Base-by-base conservation (phyloP, 768 basidiomycete genomes). In the Mycena leptocephala region DNA sequence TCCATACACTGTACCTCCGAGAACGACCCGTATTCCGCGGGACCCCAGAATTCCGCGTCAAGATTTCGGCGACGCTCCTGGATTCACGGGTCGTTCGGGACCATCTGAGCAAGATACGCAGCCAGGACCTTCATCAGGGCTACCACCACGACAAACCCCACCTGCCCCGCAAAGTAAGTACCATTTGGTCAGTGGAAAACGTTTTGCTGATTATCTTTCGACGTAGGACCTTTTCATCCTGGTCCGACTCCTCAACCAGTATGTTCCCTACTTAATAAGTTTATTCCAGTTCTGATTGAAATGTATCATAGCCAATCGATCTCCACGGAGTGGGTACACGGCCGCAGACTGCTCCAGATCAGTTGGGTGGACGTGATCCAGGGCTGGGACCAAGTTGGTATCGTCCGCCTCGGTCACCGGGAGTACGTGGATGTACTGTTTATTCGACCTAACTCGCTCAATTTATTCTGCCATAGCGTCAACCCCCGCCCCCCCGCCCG, bases 351-450 rank as follows among this genome's bases (percentile, higher is more conserved):
- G 59, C 69, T 26, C 69, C 69, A 5, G 65, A 53, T 53, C 16
- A 46, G 6, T 46, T 56, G 24, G 41, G 64, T 24, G 56, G 55
- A n/a, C 37, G n/a, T 3, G 53, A 58, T 26, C 26, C 37, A 1
- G 5, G 24, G 59, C 24, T 5, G 46, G 35, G 72, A 30, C 43
- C 1, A 7, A 30, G 46, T 55, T 88, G 88, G 88, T 88, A 87
- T 75, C 79, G 30, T 28, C 82, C 72, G 30, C 56, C 80, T 14
- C 65, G 37, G 48, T 58, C 74, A 46, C 35, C 37, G 37, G 30
- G 20, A 58, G 62, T 64, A 48, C 28, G 63, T 48, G 24, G 20
- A 41, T 28, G n/a, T 24, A 4, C 24, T 20, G 5, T 37, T 51
- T 24, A 18, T 20, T 56, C 55, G 13, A 32, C 14, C 4, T 32